Base-by-base conservation (phyloP, 441 rosid species). In the Mallotus repandus region DNA sequence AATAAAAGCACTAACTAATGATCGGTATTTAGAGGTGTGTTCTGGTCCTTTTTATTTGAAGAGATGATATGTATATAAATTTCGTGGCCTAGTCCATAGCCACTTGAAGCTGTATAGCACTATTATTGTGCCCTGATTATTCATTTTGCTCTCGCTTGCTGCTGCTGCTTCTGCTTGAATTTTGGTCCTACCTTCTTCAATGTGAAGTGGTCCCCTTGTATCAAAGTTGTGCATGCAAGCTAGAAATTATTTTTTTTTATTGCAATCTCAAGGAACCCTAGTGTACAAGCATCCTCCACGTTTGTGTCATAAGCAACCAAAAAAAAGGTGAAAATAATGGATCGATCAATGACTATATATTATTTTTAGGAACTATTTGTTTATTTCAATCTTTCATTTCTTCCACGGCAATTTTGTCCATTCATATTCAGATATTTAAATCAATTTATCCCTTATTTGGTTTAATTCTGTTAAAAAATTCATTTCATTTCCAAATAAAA, bases 81-180 rank as follows among this genome's bases (percentile, higher is more conserved):
- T 74, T 74, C 67, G 79, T 74, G 77, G 79, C 85, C 74, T 73
- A 49, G n/a, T 38, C 45, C 46, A 9, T 52, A 52, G 75, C 81
- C 81, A 74, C 75, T 69, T 46, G 70, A 77, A 21, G 8, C 21
- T n/a, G 35, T 55, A 7, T 10, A 18, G 14, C 25, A 41, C 2
- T 14, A 11, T 50, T 50, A 14, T 32, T 19, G 11, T 25, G 21
- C 22, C 22, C 49, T 32, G 29, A n/a, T 52, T 38, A 41, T 54
- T 43, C 29, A 55, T 38, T 14, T n/a, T 48, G 50, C 50, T 48
- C 11, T 48, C 10, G 54, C 54, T 48, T 50, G 18, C 16, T 29
- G 32, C 12, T 18, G 21, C 18, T 46, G 66, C 45, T 29, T 35
- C 29, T 25, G 32, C 32, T 29, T 29, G 5, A 35, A 19, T 41